Evolutionary conservation across 1,284 basidiomycete genomes (phyloP).

Genomic region (Amylostereum areolatum): DNA sequence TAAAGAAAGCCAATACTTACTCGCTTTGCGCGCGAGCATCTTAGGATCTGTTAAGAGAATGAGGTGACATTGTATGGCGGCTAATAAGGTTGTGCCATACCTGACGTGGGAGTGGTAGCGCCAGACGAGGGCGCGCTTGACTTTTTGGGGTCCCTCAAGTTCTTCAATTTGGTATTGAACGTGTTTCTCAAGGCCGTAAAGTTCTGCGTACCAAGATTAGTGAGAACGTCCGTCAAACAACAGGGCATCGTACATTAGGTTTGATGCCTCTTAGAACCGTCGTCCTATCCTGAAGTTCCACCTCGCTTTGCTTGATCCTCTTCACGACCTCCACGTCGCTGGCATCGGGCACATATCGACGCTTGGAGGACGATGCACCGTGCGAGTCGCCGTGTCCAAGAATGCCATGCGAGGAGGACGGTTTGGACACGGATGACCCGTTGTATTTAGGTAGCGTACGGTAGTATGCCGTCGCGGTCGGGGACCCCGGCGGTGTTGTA

Average conservation of each 20-base stretch:
- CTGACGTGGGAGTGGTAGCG: conserved; percentile 7
- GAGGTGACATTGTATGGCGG: not conserved
- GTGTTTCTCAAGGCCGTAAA: conserved; percentile 58
- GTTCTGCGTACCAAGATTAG: conserved; percentile 40
- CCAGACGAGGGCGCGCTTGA: conserved; percentile 34
- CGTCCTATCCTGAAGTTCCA: conserved; percentile 71
- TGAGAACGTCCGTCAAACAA: not conserved
- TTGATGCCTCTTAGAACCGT: conserved; percentile 74
- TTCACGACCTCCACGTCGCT: conserved; percentile 82
- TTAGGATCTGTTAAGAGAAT: conserved; percentile 36
- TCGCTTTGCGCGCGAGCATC: conserved; percentile 54
- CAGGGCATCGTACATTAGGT: conserved; percentile 50
- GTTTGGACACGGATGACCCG: conserved; percentile 14
- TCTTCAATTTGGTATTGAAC: conserved; percentile 73
- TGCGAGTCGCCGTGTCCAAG: conserved; percentile 29
- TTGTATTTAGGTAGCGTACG: conserved; percentile 1
- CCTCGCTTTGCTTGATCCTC: conserved; percentile 66
- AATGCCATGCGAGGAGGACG: conserved; percentile 32
- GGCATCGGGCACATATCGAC: conserved; percentile 73
- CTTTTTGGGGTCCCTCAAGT: conserved; percentile 57
- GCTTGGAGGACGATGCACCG: conserved; percentile 52
- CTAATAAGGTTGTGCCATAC: conserved; percentile 11
- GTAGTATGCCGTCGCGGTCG: conserved; percentile 28
- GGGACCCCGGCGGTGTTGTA: conserved; percentile 62
- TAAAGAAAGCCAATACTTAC: conserved; percentile 30